phyloP scores from a whole-genome alignment of 805 yeast species.

The Metschnikowia orientalis region DNA sequence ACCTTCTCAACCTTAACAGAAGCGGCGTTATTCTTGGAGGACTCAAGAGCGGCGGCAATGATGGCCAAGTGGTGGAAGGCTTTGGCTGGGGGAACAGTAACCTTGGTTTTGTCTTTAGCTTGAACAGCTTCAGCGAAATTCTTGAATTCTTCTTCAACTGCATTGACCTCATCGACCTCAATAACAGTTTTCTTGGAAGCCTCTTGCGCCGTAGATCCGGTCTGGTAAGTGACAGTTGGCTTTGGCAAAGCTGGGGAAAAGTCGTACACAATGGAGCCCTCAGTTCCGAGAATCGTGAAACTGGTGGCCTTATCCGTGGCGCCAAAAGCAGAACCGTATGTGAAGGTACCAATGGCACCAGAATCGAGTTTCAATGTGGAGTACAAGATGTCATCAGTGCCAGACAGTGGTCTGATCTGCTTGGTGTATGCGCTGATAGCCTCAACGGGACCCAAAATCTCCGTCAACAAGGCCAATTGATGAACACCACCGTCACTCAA shows the following conservation, averaged over 20 bases:
- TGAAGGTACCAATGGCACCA: conserved; percentile 76
- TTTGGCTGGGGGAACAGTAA: conserved; percentile 61
- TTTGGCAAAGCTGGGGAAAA: conserved; percentile 47
- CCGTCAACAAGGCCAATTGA: conserved; percentile 83
- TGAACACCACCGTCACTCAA: conserved; percentile 96
- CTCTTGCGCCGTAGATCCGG: conserved; percentile 29
- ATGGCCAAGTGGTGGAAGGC: conserved; percentile 93
- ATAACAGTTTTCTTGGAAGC: conserved; percentile 50
- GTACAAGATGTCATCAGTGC: conserved; percentile 76
- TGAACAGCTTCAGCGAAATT: conserved; percentile 55
- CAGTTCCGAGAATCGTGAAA: conserved; percentile 71
- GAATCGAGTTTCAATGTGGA: conserved; percentile 59
- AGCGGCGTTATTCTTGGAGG: conserved; percentile 53
- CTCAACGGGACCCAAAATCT: conserved; percentile 69
- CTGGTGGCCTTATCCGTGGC: conserved; percentile 65
- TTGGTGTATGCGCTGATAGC: conserved; percentile 70
- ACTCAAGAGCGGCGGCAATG: conserved; percentile 78
- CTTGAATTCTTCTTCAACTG: conserved; percentile 44
- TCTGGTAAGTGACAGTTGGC: conserved; percentile 37
- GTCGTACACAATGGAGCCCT: conserved; percentile 70
- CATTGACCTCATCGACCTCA: conserved; percentile 42
- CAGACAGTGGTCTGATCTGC: conserved; percentile 73
- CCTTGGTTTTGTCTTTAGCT: conserved; percentile 54
- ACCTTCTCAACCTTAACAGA: conserved; percentile 43
- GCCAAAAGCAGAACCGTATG: conserved; percentile 84